Evolutionary conservation across 768 basidiomycete species (phyloP), one percentile per base, ranked within the genome.

Genomic region (Lactarius psammicola): DNA sequence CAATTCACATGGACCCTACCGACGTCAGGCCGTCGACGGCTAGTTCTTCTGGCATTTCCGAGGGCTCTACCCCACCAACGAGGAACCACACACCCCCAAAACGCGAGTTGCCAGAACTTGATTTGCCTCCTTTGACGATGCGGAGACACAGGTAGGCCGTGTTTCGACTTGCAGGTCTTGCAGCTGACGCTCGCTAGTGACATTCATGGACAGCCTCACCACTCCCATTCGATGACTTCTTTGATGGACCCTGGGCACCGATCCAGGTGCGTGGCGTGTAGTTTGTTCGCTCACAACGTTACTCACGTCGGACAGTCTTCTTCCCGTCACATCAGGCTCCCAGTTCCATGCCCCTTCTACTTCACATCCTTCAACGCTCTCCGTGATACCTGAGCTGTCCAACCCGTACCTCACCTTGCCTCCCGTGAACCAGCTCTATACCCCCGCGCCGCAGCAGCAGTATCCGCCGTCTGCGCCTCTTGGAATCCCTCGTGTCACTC

Each of bases 41-140:
- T n/a, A 86, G 85, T 18, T 91, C 89, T 38, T 87, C 88, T 23
- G 86, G 86, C 23, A 62, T 88, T 38, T 90, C 89, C 30, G 89
- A 90, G 65, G 79, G 82, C 7, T 90, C 89, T 20, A 86, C 88
- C 20, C 88, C 89, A 38, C 86, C 89, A 4, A 87, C 85, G 26
- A 82, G 88, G 59, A 85, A 88, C 60, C 82, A 77, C 67, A 85
- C 86, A 1, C 89, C 88, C 38, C 85, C 87, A 28, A 80, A 81
- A 69, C 82, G 86, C 57, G 72, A 76, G 26, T 80, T 80, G 56
- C 68, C 76, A 18, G 80, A 81, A 51, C 68, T 75, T 38, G 72
- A 73, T 60, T 64, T 80, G 17, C 78, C 80, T 15, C 74, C 78
- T 0, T 70, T 78, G 58, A 75, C 74, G 46, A 72, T 77, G 57